A percentile compares a stretch with the other conserved stretches of the same genome.
Conservation (phyloP, 345 rosid species). For the Citrus reticulata region DNA sequence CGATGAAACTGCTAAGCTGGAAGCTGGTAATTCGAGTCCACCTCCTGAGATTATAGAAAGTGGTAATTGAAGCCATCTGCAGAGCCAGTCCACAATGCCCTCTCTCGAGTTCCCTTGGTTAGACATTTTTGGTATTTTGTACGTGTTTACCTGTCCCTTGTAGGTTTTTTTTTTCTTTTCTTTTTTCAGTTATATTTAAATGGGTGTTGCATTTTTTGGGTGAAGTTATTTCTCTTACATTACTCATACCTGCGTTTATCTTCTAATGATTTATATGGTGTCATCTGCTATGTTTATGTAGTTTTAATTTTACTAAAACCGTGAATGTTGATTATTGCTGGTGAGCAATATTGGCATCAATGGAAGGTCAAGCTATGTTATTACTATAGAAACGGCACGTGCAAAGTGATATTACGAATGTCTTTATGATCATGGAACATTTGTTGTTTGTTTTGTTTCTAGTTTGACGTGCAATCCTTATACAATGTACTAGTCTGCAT, state of each 20-base stretch:
- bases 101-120: background rate
- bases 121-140: conserved; percentile 11
- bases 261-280: background rate
- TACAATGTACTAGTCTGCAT: no score
- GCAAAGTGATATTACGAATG: no score
- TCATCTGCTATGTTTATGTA: background rate
- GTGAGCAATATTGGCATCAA: no score
- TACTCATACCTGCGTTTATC: background rate
- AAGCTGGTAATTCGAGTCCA: conserved; percentile 28
- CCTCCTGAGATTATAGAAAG: conserved; percentile 19
- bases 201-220: background rate
- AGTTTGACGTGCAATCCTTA: no score
- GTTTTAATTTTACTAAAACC: background rate
- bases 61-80: conserved; percentile 6
- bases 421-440: no score
- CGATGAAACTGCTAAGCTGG: conserved; percentile 46
- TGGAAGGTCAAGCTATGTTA: no score
- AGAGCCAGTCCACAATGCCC: background rate
- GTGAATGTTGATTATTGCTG: no score
- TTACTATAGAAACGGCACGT: no score
- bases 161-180: background rate
- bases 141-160: background rate
- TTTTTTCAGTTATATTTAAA: background rate
- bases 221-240: background rate
- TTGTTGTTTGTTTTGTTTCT: no score